Conservation (phyloP, 2,329 filamentous ascomycete genomes). For the Pseudocercospora fuligena region DNA sequence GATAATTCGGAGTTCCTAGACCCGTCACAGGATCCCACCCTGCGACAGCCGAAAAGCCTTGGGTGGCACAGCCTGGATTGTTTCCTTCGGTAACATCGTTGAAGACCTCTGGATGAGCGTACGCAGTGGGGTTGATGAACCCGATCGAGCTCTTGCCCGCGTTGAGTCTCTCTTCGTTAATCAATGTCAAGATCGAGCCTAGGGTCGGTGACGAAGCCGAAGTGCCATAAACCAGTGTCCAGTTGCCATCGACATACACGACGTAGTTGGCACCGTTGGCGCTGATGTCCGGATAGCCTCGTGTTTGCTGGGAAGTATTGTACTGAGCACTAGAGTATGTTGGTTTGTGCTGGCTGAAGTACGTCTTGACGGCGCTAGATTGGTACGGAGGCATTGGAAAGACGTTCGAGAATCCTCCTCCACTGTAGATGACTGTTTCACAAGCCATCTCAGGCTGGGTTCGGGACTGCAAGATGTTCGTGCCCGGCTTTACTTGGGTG, state of each 20-base stretch:
- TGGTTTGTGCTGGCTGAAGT: slow-evolving; percentile 47
- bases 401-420: slow-evolving; percentile 58
- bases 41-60: slow-evolving; percentile 33
- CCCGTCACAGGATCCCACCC: slow-evolving; percentile 41
- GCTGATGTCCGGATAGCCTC: slow-evolving; percentile 43
- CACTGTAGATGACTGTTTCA: slow-evolving; percentile 50
- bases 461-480: slow-evolving; percentile 29
- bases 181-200: slow-evolving; percentile 54
- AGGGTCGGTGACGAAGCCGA: slow-evolving; percentile 57
- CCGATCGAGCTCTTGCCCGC: slow-evolving; percentile 47
- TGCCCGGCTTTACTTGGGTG: slow-evolving; percentile 42
- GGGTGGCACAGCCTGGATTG: slow-evolving; percentile 47
- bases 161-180: slow-evolving; percentile 47
- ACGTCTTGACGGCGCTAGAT: slow-evolving; percentile 45
- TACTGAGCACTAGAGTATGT: slow-evolving; percentile 26
- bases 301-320: slow-evolving; percentile 28
- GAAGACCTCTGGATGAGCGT: slow-evolving; percentile 48
- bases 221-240: slow-evolving; percentile 56
- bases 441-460: slow-evolving; percentile 51
- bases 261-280: slow-evolving; percentile 42
- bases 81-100: slow-evolving; percentile 48
- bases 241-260: slow-evolving; percentile 50
- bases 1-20: slow-evolving; percentile 39
- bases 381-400: slow-evolving; percentile 57
- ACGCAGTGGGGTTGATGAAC: slow-evolving; percentile 41